Evolutionary conservation across 176 grass and related monocot genomes (phyloP).

Genomic region (Oryza meridionalis): DNA sequence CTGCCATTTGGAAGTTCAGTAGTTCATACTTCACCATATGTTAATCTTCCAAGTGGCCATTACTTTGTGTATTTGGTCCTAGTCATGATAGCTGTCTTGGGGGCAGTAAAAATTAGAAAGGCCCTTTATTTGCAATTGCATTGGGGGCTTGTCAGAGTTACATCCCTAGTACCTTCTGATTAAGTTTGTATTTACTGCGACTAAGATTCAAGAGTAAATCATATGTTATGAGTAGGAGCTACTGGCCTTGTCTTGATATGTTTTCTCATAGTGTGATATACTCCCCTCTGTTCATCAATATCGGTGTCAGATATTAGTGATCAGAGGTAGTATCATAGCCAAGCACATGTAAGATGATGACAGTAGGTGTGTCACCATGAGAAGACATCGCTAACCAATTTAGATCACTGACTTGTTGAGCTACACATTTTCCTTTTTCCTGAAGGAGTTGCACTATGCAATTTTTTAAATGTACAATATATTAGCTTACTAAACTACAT

Average conservation of each 20-base stretch:
- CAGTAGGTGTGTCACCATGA: not conserved
- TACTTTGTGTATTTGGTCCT: not conserved
- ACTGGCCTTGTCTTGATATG: not conserved
- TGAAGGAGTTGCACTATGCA: not conserved
- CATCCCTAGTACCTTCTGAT: not conserved
- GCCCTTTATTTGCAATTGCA: not conserved
- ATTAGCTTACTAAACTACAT: not conserved
- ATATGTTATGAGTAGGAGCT: not conserved
- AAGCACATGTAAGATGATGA: not conserved
- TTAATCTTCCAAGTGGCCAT: not conserved
- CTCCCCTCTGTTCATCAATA: too few species aligned
- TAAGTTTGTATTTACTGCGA: not conserved
- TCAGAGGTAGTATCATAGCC: not conserved
- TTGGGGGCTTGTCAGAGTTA: not conserved
- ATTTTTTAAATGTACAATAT: not conserved
- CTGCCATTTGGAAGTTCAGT: conserved; percentile 4
- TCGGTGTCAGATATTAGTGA: too few species aligned
- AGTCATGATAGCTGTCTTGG: conserved; percentile 5
- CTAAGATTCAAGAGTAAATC: not conserved
- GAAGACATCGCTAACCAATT: not conserved
- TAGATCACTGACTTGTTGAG: not conserved
- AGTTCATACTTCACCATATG: not conserved
- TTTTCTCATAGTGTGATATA: not conserved
- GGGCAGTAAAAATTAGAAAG: not conserved
- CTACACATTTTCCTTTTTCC: not conserved